phyloP scores from a whole-genome alignment of 129 eudicot genomes.

The Mikania micrantha region DNA sequence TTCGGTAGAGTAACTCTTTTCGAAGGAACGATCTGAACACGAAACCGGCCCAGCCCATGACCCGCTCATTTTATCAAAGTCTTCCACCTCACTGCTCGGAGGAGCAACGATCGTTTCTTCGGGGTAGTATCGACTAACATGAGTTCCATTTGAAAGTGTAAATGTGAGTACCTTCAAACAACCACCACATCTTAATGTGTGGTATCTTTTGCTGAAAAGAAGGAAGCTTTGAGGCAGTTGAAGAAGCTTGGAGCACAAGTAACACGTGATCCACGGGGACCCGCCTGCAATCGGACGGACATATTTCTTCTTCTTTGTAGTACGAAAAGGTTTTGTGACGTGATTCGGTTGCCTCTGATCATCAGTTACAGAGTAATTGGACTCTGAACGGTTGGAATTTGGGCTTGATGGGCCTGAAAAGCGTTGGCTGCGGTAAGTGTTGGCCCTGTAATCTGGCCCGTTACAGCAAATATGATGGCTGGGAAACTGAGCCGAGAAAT shows the following conservation, averaged over 20 bases:
- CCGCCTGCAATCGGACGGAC: slow-evolving; percentile 72
- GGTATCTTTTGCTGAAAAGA: slow-evolving; percentile 45
- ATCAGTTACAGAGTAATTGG: slow-evolving; percentile 31
- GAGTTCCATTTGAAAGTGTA: slow-evolving; percentile 37
- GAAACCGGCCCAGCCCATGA: slow-evolving; percentile 39
- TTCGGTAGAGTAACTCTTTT: slow-evolving; percentile 47
- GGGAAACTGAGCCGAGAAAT: slow-evolving; percentile 53
- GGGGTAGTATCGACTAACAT: slow-evolving; percentile 36
- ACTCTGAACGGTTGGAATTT: slow-evolving; percentile 15
- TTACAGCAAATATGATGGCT: slow-evolving; percentile 23
- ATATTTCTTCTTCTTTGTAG: slow-evolving; percentile 37
- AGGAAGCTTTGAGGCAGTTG: slow-evolving; percentile 73
- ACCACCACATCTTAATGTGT: slow-evolving; percentile 53
- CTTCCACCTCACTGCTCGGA: slow-evolving; percentile 70
- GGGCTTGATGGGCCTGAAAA: slow-evolving; percentile 38
- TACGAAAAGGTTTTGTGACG: slow-evolving; percentile 16
- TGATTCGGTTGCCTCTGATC: slow-evolving; percentile 24
- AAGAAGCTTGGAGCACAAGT: slow-evolving; percentile 46
- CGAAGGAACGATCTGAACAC: slow-evolving; percentile 47
- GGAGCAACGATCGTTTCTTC: slow-evolving; percentile 41
- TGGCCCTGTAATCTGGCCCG: slow-evolving; percentile 16
- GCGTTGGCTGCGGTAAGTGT: slow-evolving; percentile 23
- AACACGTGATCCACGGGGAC: slow-evolving; percentile 61
- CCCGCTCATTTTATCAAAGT: slow-evolving; percentile 9
- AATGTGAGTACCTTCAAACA: slow-evolving; percentile 57